These are phyloP conservation scores for Botryotinia narcissicola DNA, from an alignment of 2,329 filamentous ascomycete species.

Conservation along the genomic window DNA sequence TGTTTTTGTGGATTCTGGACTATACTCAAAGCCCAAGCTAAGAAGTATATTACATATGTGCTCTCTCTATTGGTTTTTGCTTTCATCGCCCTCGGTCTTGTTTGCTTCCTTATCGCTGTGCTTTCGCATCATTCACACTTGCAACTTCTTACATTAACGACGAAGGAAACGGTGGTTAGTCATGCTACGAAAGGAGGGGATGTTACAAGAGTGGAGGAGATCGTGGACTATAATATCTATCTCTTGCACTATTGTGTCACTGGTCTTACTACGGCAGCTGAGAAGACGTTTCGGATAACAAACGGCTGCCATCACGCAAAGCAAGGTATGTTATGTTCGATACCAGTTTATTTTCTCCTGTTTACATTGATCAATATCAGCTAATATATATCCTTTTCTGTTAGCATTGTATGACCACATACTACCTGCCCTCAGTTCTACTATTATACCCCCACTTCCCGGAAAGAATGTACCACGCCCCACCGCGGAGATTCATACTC, in stretches of 20 bases:
- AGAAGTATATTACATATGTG: slow-evolving; percentile 1
- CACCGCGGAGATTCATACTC: not conserved
- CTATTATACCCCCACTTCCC: not conserved
- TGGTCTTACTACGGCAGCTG: not conserved
- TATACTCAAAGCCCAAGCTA: not conserved
- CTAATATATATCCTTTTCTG: not conserved
- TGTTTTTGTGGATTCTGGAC: slow-evolving; percentile 1
- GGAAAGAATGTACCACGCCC: not conserved
- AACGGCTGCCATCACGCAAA: slow-evolving; percentile 3
- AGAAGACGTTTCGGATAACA: not conserved
- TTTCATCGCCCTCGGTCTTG: not conserved
- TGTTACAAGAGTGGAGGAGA: not conserved
- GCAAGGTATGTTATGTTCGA: not conserved
- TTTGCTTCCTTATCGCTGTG: not conserved
- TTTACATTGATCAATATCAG: not conserved
- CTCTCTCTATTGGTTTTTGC: slow-evolving; percentile 4
- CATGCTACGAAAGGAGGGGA: not conserved
- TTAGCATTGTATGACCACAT: slow-evolving; percentile 1
- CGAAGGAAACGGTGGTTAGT: not conserved
- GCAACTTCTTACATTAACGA: slow-evolving; percentile 5
- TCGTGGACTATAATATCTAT: not conserved
- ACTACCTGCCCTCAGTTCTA: not conserved
- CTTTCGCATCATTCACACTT: slow-evolving; percentile 9
- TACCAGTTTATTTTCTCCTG: not conserved
- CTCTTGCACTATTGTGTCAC: slow-evolving; percentile 6